Evolutionary conservation across 352 stramenopile genomes (phyloP).

Genomic region (Pythium guiyangense): DNA sequence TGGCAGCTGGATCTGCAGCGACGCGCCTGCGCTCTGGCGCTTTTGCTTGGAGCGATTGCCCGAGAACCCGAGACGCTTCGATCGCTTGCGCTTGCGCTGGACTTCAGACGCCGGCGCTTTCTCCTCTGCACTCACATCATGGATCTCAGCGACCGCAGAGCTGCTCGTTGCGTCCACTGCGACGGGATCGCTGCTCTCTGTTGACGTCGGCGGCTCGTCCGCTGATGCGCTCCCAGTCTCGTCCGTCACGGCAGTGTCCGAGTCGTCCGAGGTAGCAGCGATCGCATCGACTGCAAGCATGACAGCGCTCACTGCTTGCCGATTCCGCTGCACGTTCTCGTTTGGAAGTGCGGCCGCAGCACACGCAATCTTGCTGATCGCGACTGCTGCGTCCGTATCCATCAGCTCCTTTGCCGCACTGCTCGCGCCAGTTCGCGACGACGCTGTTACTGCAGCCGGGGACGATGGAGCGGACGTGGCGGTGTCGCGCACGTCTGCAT

Average conservation of each 20-base stretch:
- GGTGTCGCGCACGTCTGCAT: no score
- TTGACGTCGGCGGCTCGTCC: constrained; percentile 2
- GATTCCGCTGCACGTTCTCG: no score
- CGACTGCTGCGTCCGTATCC: no score
- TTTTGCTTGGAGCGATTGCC: constrained; percentile 15
- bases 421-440: no score
- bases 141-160: neutral
- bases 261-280: constrained; percentile 6
- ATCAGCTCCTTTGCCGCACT: no score
- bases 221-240: constrained; percentile 1
- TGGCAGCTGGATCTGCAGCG: constrained; percentile 21
- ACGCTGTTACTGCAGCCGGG: no score
- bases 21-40: constrained; percentile 9
- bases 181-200: neutral
- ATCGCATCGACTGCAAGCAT: neutral
- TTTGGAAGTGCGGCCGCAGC: no score
- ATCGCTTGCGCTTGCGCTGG: constrained; percentile 35
- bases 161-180: neutral
- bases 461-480: no score
- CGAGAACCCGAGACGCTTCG: constrained; percentile 36
- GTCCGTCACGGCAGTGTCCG: constrained; percentile 5
- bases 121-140: neutral
- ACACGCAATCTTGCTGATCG: no score
- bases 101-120: neutral
- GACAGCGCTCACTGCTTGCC: no score